Conservation (phyloP, 371 early-diverging fungal species). For the Coemansia sp. region DNA sequence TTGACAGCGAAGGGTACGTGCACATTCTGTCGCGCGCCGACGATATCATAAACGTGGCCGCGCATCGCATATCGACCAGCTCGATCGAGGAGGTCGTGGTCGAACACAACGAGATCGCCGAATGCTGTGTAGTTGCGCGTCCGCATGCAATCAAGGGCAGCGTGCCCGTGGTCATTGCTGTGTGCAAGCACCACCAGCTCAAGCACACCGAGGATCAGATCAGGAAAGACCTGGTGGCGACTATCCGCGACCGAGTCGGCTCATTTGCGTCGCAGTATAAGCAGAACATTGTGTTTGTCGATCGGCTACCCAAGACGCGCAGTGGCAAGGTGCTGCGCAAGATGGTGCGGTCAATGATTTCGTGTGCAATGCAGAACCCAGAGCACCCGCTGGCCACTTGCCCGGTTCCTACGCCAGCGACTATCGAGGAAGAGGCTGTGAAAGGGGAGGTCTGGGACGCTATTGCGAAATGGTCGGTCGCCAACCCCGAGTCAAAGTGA, state of each 20-base stretch:
- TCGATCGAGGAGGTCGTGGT: slow-evolving; percentile 83
- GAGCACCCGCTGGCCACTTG: slow-evolving; percentile 1
- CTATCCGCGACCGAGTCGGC: slow-evolving; percentile 66
- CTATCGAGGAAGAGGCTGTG: slow-evolving; percentile 76
- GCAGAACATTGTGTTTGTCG: slow-evolving; percentile 61
- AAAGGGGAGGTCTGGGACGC: slow-evolving; percentile 58
- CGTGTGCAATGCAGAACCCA: slow-evolving; percentile 4
- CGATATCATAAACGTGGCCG: slow-evolving; percentile 93
- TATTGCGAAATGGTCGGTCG: slow-evolving; percentile 8
- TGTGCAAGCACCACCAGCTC: slow-evolving; percentile 45
- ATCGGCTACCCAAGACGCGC: slow-evolving; percentile 88
- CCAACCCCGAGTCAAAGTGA: neutral
- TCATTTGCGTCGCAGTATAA: slow-evolving; percentile 75
- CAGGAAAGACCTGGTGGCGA: slow-evolving; percentile 53
- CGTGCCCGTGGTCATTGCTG: slow-evolving; percentile 65
- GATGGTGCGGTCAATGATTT: slow-evolving; percentile 69
- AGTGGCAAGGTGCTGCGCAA: slow-evolving; percentile 89
- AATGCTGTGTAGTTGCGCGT: slow-evolving; percentile 71
- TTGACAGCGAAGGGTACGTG: slow-evolving; percentile 76
- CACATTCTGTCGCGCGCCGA: slow-evolving; percentile 86
- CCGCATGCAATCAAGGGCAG: slow-evolving; percentile 69
- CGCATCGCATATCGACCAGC: slow-evolving; percentile 90
- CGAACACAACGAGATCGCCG: slow-evolving; percentile 70
- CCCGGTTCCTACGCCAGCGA: slow-evolving; percentile 63
- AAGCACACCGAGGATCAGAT: slow-evolving; percentile 36